Conservation (phyloP, 148 eudicot genomes). For the Rhododendron molle region DNA sequence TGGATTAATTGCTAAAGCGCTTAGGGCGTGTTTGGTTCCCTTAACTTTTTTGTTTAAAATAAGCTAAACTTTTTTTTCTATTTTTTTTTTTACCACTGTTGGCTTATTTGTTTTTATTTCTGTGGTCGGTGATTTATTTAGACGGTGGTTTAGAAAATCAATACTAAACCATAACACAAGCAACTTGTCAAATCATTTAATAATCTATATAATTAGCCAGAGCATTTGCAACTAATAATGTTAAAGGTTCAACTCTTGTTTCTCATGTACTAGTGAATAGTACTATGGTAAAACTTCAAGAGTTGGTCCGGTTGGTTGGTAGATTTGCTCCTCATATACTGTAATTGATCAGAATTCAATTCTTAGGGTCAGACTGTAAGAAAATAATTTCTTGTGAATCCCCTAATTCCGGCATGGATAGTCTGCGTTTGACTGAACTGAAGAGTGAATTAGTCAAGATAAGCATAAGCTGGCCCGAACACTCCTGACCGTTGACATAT, state of each 20-base stretch:
- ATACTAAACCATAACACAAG: neutral
- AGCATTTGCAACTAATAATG: neutral
- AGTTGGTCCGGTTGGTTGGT: neutral
- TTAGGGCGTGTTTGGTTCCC: neutral
- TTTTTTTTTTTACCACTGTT: neutral
- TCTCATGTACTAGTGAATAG: neutral
- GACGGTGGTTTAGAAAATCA: neutral
- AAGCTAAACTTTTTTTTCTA: neutral
- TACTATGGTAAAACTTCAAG: neutral
- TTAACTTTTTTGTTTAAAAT: neutral
- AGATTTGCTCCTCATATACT: too few species aligned
- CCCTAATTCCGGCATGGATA: neutral
- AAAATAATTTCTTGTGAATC: neutral
- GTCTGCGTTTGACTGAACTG: neutral
- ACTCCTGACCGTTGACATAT: neutral
- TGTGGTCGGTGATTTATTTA: neutral
- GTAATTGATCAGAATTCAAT: neutral
- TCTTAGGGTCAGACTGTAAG: too few species aligned
- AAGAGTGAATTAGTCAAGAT: too few species aligned
- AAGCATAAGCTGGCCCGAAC: neutral
- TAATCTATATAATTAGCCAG: neutral
- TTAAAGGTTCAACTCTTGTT: neutral
- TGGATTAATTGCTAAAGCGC: neutral
- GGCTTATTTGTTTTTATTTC: neutral
- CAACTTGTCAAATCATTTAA: neutral